Percentiles rank a stretch among this genome's conserved stretches.
phyloP scores from a whole-genome alignment of 2,329 filamentous ascomycete species.

The Ophiostoma piceae region DNA sequence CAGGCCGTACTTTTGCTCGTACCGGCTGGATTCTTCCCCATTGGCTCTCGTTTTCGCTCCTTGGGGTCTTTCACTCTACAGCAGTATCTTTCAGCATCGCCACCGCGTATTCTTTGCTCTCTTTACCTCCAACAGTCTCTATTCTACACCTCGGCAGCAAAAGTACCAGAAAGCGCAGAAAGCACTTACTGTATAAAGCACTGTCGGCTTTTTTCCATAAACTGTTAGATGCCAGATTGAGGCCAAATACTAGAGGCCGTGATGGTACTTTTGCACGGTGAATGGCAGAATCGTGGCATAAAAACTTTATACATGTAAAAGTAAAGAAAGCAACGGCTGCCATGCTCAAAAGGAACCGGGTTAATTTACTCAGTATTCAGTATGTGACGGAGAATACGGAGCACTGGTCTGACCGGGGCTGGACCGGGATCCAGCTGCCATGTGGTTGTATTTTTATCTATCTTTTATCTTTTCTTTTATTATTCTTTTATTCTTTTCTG shows the following conservation, averaged over 20 bases:
- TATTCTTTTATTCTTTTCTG: not conserved
- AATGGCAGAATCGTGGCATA: not conserved
- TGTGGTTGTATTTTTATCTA: not conserved
- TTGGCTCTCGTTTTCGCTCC: not conserved
- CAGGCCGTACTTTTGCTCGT: not conserved
- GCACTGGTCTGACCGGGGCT: not conserved
- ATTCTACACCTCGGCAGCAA: not conserved
- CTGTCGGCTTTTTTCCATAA: not conserved
- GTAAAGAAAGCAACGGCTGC: too few species aligned
- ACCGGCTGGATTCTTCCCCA: not conserved
- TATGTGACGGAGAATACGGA: not conserved
- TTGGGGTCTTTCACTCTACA: not conserved
- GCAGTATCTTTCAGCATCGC: not conserved
- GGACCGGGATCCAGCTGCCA: constrained; percentile 2
- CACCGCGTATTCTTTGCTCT: too few species aligned
- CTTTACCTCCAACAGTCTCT: not conserved
- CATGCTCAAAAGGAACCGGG: too few species aligned
- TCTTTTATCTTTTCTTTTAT: not conserved
- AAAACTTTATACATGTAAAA: too few species aligned
- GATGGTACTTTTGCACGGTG: not conserved
- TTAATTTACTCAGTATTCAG: not conserved
- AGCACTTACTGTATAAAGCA: not conserved
- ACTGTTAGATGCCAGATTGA: not conserved
- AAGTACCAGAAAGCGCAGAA: not conserved
- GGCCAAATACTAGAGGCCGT: not conserved